Percentiles rank a stretch among this genome's conserved stretches.
Conservation (phyloP, 2,329 filamentous ascomycete genomes). For the Lecanosticta acicola region DNA sequence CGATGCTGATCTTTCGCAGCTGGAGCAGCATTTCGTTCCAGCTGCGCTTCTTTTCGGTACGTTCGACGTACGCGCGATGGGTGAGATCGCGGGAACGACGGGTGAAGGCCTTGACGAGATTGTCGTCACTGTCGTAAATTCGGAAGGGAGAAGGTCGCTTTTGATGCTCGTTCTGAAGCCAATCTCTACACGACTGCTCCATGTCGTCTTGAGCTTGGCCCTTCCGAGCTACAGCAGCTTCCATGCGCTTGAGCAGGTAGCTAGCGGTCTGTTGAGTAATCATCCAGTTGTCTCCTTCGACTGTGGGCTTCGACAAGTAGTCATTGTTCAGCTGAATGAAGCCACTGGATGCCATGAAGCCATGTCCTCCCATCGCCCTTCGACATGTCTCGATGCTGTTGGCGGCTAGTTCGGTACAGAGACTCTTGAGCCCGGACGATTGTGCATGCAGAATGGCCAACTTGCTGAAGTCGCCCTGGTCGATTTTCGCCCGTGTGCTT, state of each 20-base stretch:
- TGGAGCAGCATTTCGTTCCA: conserved; percentile 46
- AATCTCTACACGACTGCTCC: conserved; percentile 39
- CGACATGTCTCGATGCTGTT: conserved; percentile 52
- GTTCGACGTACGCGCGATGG: conserved; percentile 40
- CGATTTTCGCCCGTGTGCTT: conserved; percentile 42
- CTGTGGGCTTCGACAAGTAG: conserved; percentile 50
- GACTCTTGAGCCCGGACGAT: conserved; percentile 50
- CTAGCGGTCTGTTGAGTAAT: conserved; percentile 50
- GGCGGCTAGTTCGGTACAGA: conserved; percentile 49
- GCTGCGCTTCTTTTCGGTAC: conserved; percentile 41
- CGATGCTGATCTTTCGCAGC: conserved; percentile 39
- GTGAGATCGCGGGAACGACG: conserved; percentile 42
- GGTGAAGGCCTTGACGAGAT: conserved; percentile 42
- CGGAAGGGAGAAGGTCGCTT: conserved; percentile 28
- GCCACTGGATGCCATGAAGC: conserved; percentile 49
- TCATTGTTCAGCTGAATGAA: conserved; percentile 49
- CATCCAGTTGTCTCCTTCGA: conserved; percentile 55
- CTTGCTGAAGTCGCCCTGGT: conserved; percentile 46
- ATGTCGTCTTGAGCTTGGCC: conserved; percentile 35
- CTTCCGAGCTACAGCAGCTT: conserved; percentile 35
- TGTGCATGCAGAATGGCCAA: conserved; percentile 50
- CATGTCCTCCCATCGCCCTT: conserved; percentile 50
- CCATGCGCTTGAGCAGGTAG: conserved; percentile 50
- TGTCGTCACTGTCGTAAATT: conserved; percentile 34
- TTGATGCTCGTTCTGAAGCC: conserved; percentile 32